Conservation (phyloP, 2,329 filamentous ascomycete genomes). For the Phialemonium atrogriseum region DNA sequence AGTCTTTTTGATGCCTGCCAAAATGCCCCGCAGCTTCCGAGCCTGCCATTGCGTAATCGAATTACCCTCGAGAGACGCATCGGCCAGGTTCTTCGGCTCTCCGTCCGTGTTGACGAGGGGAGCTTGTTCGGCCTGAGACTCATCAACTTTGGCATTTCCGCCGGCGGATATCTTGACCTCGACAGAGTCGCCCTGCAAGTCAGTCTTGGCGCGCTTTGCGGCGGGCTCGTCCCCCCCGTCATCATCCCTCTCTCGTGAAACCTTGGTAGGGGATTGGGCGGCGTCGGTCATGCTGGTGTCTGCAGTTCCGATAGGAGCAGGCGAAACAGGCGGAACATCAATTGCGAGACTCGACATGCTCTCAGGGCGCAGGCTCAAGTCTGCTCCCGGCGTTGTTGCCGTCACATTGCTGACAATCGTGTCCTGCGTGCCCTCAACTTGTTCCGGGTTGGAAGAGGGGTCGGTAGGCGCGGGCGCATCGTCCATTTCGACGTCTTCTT, state of each 20-base stretch:
- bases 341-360: constrained; percentile 30
- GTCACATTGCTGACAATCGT: constrained; percentile 13
- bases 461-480: constrained; percentile 7
- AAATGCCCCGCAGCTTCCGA: constrained; percentile 54
- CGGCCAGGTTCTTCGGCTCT: constrained; percentile 30
- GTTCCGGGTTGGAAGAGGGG: constrained; percentile 2
- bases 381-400: constrained; percentile 18
- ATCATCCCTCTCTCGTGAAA: constrained; percentile 69
- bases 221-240: constrained; percentile 59
- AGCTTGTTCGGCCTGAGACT: constrained; percentile 17
- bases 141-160: constrained; percentile 19
- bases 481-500: constrained; percentile 14
- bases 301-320: constrained; percentile 18
- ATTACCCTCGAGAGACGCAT: constrained; percentile 33
- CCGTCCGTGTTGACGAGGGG: constrained; percentile 17
- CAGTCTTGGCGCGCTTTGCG: constrained; percentile 72
- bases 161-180: constrained; percentile 21
- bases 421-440: constrained; percentile 14
- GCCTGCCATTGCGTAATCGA: constrained; percentile 51
- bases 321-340: constrained; percentile 23
- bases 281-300: constrained; percentile 34
- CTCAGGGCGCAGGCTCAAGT: constrained; percentile 25
- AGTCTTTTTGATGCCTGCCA: constrained; percentile 77
- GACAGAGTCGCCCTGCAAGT: constrained; percentile 22
- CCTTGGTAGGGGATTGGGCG: constrained; percentile 43